phyloP scores from a whole-genome alignment of 2,329 filamentous ascomycete genomes.

The Nemania abortiva region DNA sequence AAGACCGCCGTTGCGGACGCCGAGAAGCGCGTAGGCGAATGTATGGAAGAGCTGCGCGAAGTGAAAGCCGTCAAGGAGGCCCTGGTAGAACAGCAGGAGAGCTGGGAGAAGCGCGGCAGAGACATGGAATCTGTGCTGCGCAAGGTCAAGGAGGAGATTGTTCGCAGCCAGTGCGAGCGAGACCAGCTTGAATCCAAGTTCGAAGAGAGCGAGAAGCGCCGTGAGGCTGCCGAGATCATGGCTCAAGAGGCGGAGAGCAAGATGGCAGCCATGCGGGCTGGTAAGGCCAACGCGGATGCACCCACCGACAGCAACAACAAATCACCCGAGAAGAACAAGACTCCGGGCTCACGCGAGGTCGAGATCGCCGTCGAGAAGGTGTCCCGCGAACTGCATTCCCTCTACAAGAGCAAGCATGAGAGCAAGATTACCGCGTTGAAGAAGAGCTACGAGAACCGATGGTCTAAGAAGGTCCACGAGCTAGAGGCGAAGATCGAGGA shows the following conservation, averaged over 20 bases:
- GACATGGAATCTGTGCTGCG: constrained; percentile 88
- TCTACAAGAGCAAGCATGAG: constrained; percentile 98
- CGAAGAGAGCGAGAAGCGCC: constrained; percentile 80
- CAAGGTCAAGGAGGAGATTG: constrained; percentile 84
- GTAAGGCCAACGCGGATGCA: constrained; percentile 61
- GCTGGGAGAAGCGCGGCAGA: constrained; percentile 85
- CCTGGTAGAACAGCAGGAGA: constrained; percentile 78
- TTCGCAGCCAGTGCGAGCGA: constrained; percentile 80
- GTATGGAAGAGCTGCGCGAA: constrained; percentile 84
- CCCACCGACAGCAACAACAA: constrained; percentile 42
- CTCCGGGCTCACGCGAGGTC: constrained; percentile 69
- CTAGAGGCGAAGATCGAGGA: constrained; percentile 79
- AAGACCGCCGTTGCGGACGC: constrained; percentile 91
- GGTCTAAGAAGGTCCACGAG: constrained; percentile 88
- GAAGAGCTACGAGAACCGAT: constrained; percentile 84
- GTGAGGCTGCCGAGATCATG: constrained; percentile 79
- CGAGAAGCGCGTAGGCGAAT: constrained; percentile 90
- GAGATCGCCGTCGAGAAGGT: constrained; percentile 90
- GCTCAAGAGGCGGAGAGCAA: constrained; percentile 81
- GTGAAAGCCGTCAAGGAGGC: constrained; percentile 78
- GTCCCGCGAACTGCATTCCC: constrained; percentile 88
- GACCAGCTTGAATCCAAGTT: constrained; percentile 82
- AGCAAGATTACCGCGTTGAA: constrained; percentile 93
- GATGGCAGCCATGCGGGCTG: constrained; percentile 78
- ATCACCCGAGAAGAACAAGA: constrained; percentile 57